Evolutionary conservation across 2,329 filamentous ascomycete genomes (phyloP).

Genomic region (Hypoxylon sp.): DNA sequence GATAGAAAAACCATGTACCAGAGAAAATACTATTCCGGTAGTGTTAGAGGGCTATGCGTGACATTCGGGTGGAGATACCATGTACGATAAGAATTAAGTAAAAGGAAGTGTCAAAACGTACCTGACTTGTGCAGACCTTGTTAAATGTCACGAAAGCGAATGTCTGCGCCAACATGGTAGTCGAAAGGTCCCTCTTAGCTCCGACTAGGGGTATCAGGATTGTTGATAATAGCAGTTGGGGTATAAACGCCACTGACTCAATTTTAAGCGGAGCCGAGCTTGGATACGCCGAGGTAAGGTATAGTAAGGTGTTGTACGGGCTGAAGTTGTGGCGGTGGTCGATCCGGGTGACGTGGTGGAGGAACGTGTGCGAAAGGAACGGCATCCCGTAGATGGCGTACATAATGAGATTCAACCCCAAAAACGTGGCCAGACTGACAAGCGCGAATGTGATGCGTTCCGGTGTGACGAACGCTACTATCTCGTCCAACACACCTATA

Average conservation of each 20-base stretch:
- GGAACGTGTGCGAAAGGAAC: conserved; percentile 90
- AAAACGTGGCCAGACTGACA: conserved; percentile 80
- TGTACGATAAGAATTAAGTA: background rate
- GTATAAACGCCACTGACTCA: conserved; percentile 89
- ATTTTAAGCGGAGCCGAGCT: conserved; percentile 61
- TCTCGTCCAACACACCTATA: conserved; percentile 47
- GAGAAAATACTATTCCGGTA: conserved; percentile 84
- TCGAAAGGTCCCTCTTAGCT: conserved; percentile 84
- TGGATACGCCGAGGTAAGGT: conserved; percentile 80
- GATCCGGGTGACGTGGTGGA: conserved; percentile 92
- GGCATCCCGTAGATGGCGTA: conserved; percentile 82
- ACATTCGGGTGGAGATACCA: background rate
- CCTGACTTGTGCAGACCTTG: conserved; percentile 98
- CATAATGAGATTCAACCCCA: conserved; percentile 82
- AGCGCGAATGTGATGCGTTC: conserved; percentile 71
- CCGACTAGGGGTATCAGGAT: conserved; percentile 81
- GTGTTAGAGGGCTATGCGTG: conserved; percentile 34
- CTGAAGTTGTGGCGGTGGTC: conserved; percentile 99
- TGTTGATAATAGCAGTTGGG: conserved; percentile 86
- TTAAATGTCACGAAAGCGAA: conserved; percentile 98
- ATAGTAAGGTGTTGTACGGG: conserved; percentile 92
- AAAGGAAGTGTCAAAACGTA: conserved; percentile 59
- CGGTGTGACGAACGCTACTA: conserved; percentile 65
- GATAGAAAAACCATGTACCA: conserved; percentile 98
- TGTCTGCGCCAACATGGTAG: conserved; percentile 92